These are phyloP conservation scores for Colletotrichum brevisporum DNA, from an alignment of 2,329 filamentous ascomycete genomes.

Conservation along the genomic window DNA sequence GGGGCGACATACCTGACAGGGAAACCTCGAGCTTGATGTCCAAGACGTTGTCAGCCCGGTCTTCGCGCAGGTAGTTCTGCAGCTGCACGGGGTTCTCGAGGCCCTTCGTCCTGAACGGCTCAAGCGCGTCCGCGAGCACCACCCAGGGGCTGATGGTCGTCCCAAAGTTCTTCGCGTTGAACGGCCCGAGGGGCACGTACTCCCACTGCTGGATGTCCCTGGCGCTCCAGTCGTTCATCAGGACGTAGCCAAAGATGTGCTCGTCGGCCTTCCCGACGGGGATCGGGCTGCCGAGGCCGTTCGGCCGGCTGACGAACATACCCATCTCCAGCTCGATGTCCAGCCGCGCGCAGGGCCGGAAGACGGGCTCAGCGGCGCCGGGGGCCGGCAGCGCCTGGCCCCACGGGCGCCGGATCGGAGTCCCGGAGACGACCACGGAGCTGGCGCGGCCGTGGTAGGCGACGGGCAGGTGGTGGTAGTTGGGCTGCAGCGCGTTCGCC, in stretches of 20 bases:
- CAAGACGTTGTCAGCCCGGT: constrained; percentile 52
- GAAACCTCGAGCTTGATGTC: constrained; percentile 56
- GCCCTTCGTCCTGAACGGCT: constrained; percentile 43
- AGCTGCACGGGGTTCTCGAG: constrained; percentile 51
- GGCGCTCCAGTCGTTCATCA: constrained; percentile 77
- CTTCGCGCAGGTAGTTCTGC: constrained; percentile 68
- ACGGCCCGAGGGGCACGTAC: constrained; percentile 73
- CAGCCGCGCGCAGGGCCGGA: constrained; percentile 71
- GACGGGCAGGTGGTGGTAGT: constrained; percentile 81
- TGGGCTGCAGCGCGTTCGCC: constrained; percentile 79
- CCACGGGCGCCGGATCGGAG: constrained; percentile 74
- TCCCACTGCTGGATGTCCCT: constrained; percentile 74
- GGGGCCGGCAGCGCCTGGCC: constrained; percentile 63
- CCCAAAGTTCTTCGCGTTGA: constrained; percentile 73
- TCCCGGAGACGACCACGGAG: constrained; percentile 79
- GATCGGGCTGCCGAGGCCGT: constrained; percentile 75
- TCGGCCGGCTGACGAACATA: constrained; percentile 78
- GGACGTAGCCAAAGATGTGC: constrained; percentile 78
- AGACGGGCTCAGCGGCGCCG: constrained; percentile 68
- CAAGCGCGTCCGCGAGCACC: constrained; percentile 70
- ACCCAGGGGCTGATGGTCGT: constrained; percentile 75
- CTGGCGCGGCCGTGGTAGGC: constrained; percentile 82
- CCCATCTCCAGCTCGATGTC: constrained; percentile 87
- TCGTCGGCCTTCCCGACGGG: constrained; percentile 76
- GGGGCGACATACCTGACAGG: constrained; percentile 52